Evolutionary conservation across 2,329 filamentous ascomycete species (phyloP).

Genomic region (Venturia aucupariae): DNA sequence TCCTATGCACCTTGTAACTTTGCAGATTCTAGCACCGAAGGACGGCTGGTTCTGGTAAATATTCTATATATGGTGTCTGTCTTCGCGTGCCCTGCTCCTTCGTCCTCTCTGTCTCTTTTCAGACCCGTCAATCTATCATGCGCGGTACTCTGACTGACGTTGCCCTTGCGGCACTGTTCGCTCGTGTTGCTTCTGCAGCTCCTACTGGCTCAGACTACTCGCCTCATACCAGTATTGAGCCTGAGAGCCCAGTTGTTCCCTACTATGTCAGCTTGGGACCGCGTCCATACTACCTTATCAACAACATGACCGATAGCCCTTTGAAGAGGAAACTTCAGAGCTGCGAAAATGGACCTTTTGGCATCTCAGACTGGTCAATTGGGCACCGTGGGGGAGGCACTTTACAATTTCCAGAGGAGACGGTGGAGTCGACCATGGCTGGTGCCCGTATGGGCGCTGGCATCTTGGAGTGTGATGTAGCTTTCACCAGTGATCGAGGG

Average conservation of each 20-base stretch:
- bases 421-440: slow-evolving; percentile 24
- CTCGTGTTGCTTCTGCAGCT: not conserved
- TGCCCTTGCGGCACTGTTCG: slow-evolving; percentile 4
- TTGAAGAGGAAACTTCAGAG: slow-evolving; percentile 29
- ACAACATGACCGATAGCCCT: slow-evolving; percentile 30
- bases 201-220: slow-evolving; percentile 5
- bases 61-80: slow-evolving; percentile 3
- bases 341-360: slow-evolving; percentile 29
- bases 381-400: slow-evolving; percentile 29
- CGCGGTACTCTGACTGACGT: not conserved
- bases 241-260: not conserved
- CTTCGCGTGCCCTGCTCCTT: not conserved
- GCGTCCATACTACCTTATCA: slow-evolving; percentile 28
- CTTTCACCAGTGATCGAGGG: slow-evolving; percentile 29
- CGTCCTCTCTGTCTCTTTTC: not conserved
- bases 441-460: slow-evolving; percentile 28
- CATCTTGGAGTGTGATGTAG: slow-evolving; percentile 30
- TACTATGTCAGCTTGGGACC: slow-evolving; percentile 20
- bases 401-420: slow-evolving; percentile 29
- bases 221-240: slow-evolving; percentile 8
- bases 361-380: slow-evolving; percentile 26
- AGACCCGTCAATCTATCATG: slow-evolving; percentile 3
- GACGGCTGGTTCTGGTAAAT: not conserved
- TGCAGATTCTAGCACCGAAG: not conserved
- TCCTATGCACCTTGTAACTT: not conserved